A percentile compares a stretch with the other conserved stretches of the same genome.
Evolutionary conservation across 768 basidiomycete genomes (phyloP).

Genomic region (Mycena metata): DNA sequence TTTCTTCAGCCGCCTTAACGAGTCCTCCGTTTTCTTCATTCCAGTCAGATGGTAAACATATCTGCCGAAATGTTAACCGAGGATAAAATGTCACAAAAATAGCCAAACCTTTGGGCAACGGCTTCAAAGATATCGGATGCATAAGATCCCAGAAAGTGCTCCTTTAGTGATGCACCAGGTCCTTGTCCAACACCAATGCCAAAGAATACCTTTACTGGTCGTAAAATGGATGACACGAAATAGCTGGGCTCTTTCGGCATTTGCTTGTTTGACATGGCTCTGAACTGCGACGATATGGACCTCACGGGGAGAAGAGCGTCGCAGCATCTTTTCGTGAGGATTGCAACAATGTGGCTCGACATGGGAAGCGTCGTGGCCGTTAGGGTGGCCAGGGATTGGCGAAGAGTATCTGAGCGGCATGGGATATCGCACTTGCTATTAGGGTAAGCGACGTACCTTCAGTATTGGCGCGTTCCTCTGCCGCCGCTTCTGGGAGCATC

Average conservation of each 20-base stretch:
- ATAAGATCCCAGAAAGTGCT: constrained; percentile 63
- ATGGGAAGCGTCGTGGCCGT: constrained; percentile 68
- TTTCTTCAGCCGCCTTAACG: constrained; percentile 87
- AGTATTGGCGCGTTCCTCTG: constrained; percentile 49
- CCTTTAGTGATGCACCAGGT: constrained; percentile 70
- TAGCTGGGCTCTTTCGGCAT: constrained; percentile 85
- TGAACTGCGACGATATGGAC: constrained; percentile 91
- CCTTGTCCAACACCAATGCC: constrained; percentile 69
- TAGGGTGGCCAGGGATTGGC: constrained; percentile 63
- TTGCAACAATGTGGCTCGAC: constrained; percentile 72
- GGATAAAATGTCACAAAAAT: constrained; percentile 3
- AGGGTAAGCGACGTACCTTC: constrained; percentile 61
- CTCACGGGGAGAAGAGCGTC: constrained; percentile 89
- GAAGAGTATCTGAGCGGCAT: constrained; percentile 64
- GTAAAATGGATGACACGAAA: constrained; percentile 85
- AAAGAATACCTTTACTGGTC: constrained; percentile 84
- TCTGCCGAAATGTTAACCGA: constrained; percentile 52
- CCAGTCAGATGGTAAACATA: constrained; percentile 84
- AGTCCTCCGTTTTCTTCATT: constrained; percentile 95
- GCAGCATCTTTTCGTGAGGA: constrained; percentile 85
- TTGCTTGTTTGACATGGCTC: constrained; percentile 84
- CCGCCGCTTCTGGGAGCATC: constrained; percentile 66
- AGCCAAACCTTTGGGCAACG: constrained; percentile 72
- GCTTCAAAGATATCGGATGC: constrained; percentile 77
- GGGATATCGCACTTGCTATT: constrained; percentile 15